These are phyloP conservation scores for Hemileccinum rubropunctum DNA, from an alignment of 768 basidiomycete species.

Conservation along the genomic window DNA sequence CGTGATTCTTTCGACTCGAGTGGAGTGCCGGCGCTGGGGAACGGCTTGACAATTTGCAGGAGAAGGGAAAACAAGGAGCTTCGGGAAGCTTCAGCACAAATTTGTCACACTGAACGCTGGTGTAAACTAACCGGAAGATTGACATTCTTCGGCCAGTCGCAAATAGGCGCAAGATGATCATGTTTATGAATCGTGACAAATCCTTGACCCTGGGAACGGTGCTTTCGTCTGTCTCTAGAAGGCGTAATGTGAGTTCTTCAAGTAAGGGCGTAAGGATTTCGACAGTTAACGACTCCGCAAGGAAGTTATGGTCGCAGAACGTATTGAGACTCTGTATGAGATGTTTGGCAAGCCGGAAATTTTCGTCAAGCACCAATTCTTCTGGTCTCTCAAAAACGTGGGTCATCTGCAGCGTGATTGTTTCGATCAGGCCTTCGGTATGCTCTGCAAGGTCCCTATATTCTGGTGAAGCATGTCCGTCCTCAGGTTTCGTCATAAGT, in stretches of 20 bases:
- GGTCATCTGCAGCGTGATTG: slow-evolving; percentile 87
- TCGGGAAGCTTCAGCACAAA: slow-evolving; percentile 7
- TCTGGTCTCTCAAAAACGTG: slow-evolving; percentile 85
- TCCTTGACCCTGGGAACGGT: slow-evolving; percentile 84
- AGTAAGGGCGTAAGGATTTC: slow-evolving; percentile 83
- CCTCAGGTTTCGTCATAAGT: slow-evolving; percentile 71
- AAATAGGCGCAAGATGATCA: slow-evolving; percentile 93
- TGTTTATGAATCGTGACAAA: slow-evolving; percentile 94
- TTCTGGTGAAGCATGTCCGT: slow-evolving; percentile 61
- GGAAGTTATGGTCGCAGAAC: slow-evolving; percentile 85
- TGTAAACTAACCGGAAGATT: slow-evolving; percentile 71
- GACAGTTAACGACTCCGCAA: slow-evolving; percentile 85
- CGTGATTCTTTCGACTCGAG: slow-evolving; percentile 79
- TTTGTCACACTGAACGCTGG: not conserved
- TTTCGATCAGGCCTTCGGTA: slow-evolving; percentile 83
- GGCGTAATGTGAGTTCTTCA: slow-evolving; percentile 85
- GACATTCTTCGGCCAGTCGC: slow-evolving; percentile 88
- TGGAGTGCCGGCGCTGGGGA: slow-evolving; percentile 69
- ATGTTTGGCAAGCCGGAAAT: slow-evolving; percentile 94
- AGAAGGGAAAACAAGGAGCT: slow-evolving; percentile 73
- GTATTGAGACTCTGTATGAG: slow-evolving; percentile 94
- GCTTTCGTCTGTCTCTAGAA: slow-evolving; percentile 93
- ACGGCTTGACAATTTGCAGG: slow-evolving; percentile 79
- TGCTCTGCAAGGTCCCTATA: slow-evolving; percentile 80
- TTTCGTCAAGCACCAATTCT: slow-evolving; percentile 68